These are phyloP conservation scores for Skeletonema marinoi DNA, from an alignment of 108 stramenopile genomes.

Conservation along the genomic window DNA sequence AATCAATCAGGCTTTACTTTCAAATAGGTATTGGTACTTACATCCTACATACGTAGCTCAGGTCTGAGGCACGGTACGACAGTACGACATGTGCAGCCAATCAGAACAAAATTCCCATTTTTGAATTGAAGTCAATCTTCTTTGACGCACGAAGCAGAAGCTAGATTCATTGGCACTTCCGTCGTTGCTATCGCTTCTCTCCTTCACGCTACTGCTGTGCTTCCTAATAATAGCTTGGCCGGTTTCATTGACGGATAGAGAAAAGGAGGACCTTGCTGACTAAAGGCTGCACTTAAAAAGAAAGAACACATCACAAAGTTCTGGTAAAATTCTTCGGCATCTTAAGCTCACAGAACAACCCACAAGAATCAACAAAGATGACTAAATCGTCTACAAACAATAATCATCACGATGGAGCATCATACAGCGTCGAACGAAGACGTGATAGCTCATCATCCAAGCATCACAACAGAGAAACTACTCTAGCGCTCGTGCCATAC, in stretches of 20 bases:
- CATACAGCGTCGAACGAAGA: not conserved
- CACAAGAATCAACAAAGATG: not conserved
- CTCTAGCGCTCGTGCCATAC: not conserved
- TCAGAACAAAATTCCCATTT: not conserved
- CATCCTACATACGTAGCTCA: too few relatives aligned
- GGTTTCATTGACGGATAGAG: not conserved
- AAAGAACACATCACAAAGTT: not conserved
- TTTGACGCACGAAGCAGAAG: not conserved
- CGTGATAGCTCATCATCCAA: conserved; percentile 1
- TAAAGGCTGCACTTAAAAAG: not conserved
- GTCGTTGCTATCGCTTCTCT: not conserved
- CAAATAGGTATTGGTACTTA: too few relatives aligned
- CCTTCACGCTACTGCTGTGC: not conserved
- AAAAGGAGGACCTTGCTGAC: not conserved
- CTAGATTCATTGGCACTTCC: not conserved
- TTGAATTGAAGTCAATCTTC: not conserved
- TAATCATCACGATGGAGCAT: not conserved
- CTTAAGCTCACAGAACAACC: not conserved
- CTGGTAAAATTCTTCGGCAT: not conserved
- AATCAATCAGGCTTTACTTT: too few relatives aligned
- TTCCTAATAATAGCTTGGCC: not conserved
- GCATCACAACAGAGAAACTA: not conserved
- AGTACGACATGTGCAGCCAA: not conserved
- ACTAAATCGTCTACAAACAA: not conserved
- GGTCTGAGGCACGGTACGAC: not conserved